Conservation (phyloP, 495 filamentous ascomycete genomes). For the Penicillium pancosmium region DNA sequence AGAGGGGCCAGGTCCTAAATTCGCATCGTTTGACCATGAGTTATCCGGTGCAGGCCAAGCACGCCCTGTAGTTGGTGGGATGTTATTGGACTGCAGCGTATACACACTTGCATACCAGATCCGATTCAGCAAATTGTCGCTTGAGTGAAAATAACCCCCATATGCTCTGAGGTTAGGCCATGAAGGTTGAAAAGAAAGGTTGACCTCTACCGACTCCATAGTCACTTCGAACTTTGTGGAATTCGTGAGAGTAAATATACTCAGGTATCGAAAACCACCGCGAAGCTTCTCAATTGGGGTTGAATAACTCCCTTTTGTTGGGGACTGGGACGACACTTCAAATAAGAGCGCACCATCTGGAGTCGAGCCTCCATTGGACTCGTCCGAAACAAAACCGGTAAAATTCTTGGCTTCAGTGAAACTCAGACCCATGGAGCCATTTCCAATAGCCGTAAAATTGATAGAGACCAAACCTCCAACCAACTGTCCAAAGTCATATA, state of each 20-base stretch:
- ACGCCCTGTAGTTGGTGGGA: constrained; percentile 28
- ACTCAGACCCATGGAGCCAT: constrained; percentile 38
- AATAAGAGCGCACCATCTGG: constrained; percentile 47
- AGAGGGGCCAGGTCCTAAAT: constrained; percentile 33
- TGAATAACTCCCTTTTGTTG: constrained; percentile 21
- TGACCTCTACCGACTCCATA: constrained; percentile 20
- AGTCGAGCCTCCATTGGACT: constrained; percentile 45
- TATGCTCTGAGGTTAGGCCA: constrained; percentile 55
- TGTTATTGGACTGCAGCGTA: constrained; percentile 60
- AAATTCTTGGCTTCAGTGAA: constrained; percentile 48
- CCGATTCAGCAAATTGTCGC: constrained; percentile 57
- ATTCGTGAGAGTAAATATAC: constrained; percentile 29
- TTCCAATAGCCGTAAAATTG: constrained; percentile 28
- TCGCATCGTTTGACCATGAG: constrained; percentile 41
- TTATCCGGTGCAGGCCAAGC: neutral
- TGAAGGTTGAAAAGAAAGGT: constrained; percentile 42
- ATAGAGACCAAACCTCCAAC: constrained; percentile 46
- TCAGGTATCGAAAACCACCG: constrained; percentile 47
- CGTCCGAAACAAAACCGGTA: constrained; percentile 41
- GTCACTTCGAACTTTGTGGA: constrained; percentile 25
- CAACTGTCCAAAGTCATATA: constrained; percentile 51
- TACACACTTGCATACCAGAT: constrained; percentile 69
- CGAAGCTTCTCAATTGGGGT: constrained; percentile 35
- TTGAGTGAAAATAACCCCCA: constrained; percentile 61
- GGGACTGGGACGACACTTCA: constrained; percentile 24